These are phyloP conservation scores for Obelidium mucronatum DNA, from an alignment of 192 early-diverging fungal genomes.

Conservation along the genomic window DNA sequence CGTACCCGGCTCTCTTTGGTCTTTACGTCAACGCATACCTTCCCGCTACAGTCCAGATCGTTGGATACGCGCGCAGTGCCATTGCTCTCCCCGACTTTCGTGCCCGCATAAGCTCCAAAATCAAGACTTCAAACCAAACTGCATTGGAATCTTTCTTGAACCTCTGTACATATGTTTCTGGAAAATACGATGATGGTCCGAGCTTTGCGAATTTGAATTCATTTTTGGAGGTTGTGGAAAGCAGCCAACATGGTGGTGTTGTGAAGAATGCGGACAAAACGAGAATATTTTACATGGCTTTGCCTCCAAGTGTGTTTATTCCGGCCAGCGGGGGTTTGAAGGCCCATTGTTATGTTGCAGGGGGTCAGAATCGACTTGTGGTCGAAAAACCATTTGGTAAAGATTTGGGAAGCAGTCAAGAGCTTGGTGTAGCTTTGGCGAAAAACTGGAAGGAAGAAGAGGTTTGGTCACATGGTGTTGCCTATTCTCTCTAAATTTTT, in stretches of 20 bases:
- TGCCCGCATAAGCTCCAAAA: slow-evolving; percentile 71
- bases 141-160: slow-evolving; percentile 70
- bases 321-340: slow-evolving; percentile 81
- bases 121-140: slow-evolving; percentile 70
- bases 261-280: slow-evolving; percentile 56
- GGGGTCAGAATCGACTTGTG: slow-evolving; percentile 82
- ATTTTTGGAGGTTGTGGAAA: slow-evolving; percentile 68
- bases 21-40: slow-evolving; percentile 87
- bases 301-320: slow-evolving; percentile 97
- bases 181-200: slow-evolving; percentile 82
- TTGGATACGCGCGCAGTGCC: slow-evolving; percentile 92
- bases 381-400: slow-evolving; percentile 99
- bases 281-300: slow-evolving; percentile 93
- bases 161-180: slow-evolving; percentile 78
- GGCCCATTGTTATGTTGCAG: slow-evolving; percentile 67
- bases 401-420: slow-evolving; percentile 83
- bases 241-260: background rate
- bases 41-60: slow-evolving; percentile 74
- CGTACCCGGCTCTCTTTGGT: slow-evolving; percentile 95
- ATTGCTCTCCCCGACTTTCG: slow-evolving; percentile 79
- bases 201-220: slow-evolving; percentile 73
- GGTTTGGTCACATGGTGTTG: slow-evolving; percentile 49
- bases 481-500: background rate
- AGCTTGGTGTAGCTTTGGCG: slow-evolving; percentile 74
- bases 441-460: slow-evolving; percentile 87